Evolutionary conservation across 1,139 yeast genomes (phyloP).

Genomic region (Kodamaea alishanica): DNA sequence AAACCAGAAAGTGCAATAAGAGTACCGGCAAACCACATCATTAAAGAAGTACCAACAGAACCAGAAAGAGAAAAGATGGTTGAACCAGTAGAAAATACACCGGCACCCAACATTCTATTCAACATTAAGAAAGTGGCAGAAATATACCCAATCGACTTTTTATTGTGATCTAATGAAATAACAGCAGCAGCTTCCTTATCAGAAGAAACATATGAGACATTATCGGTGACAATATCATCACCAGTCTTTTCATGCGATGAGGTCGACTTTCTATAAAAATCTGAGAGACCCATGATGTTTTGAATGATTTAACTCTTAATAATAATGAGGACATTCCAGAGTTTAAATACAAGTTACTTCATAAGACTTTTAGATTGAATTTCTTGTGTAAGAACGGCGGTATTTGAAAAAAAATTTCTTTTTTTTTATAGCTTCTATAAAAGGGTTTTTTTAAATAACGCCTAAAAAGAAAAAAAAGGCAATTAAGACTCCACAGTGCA

Average conservation of each 20-base stretch:
- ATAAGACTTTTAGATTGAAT: too few relatives aligned
- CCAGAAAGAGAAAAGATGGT: constrained; percentile 67
- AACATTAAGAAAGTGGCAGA: constrained; percentile 69
- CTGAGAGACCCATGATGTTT: constrained; percentile 13
- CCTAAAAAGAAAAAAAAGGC: too few relatives aligned
- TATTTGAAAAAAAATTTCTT: too few relatives aligned
- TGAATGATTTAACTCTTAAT: not conserved
- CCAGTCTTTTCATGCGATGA: constrained; percentile 12
- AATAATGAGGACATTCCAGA: constrained; percentile 8
- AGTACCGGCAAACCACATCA: constrained; percentile 78
- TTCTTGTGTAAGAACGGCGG: too few relatives aligned
- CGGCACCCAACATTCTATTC: constrained; percentile 85
- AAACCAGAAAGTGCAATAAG: constrained; percentile 71
- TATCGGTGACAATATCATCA: constrained; percentile 9
- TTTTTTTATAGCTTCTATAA: too few relatives aligned
- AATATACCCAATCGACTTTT: constrained; percentile 58
- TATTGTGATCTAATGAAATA: constrained; percentile 49
- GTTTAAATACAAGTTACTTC: too few relatives aligned
- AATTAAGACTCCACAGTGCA: too few relatives aligned
- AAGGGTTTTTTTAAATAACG: too few relatives aligned
- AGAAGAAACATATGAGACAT: constrained; percentile 17
- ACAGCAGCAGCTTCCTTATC: constrained; percentile 29
- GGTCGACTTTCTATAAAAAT: constrained; percentile 9
- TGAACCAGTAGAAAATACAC: constrained; percentile 84
- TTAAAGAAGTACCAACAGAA: constrained; percentile 68